phyloP scores from a whole-genome alignment of 169 alveolate species.

The Miamiensis avidus region DNA sequence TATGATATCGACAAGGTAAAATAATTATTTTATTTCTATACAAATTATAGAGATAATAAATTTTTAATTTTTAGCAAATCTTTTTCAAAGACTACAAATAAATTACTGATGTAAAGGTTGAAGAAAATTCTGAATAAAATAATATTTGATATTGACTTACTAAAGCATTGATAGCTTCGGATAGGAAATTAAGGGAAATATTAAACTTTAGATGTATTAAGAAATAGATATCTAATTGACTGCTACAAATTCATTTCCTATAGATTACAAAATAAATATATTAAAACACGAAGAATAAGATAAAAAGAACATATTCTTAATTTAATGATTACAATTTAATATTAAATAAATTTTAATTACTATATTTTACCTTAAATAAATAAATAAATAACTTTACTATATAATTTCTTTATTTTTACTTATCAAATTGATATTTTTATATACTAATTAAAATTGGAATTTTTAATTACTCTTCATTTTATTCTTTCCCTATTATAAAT shows the following conservation, averaged over 20 bases:
- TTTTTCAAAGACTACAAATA: not conserved
- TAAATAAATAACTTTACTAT: too few relatives aligned
- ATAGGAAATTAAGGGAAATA: not conserved
- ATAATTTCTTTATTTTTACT: too few relatives aligned
- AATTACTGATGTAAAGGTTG: not conserved
- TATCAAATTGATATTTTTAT: too few relatives aligned
- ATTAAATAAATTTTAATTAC: too few relatives aligned
- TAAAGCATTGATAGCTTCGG: not conserved
- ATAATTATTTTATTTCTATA: not conserved
- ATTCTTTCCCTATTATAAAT: too few relatives aligned
- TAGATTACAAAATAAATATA: not conserved
- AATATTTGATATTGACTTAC: too few relatives aligned
- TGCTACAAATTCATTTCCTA: conserved; percentile 22
- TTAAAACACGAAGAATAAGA: not conserved
- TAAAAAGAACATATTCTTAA: not conserved
- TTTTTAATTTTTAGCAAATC: too few relatives aligned
- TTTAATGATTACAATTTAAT: not conserved
- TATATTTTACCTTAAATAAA: too few relatives aligned
- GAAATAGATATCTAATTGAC: conserved; percentile 4
- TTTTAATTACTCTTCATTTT: too few relatives aligned
- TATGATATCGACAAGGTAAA: conserved; percentile 29
- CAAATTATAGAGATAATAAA: too few relatives aligned
- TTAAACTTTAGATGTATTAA: not conserved
- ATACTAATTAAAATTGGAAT: too few relatives aligned
- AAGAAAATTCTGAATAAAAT: too few relatives aligned